phyloP scores from a whole-genome alignment of 2,329 filamentous ascomycete species.

The Teratosphaeria destructans region DNA sequence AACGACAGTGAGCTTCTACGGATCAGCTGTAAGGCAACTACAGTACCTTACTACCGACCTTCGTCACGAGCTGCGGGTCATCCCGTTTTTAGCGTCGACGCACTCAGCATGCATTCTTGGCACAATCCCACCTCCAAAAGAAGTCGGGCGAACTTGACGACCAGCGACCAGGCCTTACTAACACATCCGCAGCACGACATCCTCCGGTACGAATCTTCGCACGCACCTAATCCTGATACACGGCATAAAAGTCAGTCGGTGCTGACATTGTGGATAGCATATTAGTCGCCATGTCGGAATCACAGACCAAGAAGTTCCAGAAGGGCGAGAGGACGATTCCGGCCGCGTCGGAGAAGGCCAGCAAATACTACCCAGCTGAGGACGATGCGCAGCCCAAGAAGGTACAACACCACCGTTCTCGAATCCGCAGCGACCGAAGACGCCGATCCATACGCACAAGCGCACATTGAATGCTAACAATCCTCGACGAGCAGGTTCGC shows the following conservation, averaged over 20 bases:
- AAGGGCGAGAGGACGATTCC: constrained; percentile 90
- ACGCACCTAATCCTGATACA: not conserved
- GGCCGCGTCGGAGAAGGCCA: constrained; percentile 78
- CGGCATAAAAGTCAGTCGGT: not conserved
- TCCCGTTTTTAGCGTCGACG: not conserved
- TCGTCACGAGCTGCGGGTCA: not conserved
- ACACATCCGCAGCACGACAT: not conserved
- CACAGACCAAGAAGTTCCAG: constrained; percentile 85
- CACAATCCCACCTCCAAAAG: not conserved
- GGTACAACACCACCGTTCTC: constrained; percentile 50
- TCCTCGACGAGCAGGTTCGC: constrained; percentile 59
- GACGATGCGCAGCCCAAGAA: constrained; percentile 83
- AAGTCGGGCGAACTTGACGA: not conserved
- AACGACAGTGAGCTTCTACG: too few relatives aligned
- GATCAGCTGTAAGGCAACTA: too few relatives aligned
- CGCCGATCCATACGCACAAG: not conserved
- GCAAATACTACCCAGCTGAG: constrained; percentile 98
- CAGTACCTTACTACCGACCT: not conserved
- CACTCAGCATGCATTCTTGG: not conserved
- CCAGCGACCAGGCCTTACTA: not conserved
- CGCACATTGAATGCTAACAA: constrained; percentile 2
- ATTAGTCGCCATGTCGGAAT: constrained; percentile 5
- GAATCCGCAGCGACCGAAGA: not conserved
- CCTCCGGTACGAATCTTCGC: not conserved
- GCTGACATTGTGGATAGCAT: not conserved